Evolutionary conservation across 768 basidiomycete genomes (phyloP), one percentile per base, ranked within the genome.

Genomic region (Lactarius trivialis): DNA sequence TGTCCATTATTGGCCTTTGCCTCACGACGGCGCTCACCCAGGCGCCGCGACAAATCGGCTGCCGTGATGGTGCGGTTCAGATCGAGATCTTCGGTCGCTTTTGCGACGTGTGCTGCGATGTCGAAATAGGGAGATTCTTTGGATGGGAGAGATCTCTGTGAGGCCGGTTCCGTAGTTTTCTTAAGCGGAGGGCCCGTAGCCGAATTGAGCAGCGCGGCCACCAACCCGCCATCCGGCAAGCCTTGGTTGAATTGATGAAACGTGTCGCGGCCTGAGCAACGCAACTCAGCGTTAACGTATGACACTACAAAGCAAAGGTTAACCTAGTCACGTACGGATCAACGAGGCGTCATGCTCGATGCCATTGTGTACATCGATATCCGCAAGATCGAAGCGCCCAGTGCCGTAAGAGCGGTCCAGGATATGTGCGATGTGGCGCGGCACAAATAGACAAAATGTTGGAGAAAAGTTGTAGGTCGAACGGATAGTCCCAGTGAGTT

Each of bases 311-410:
- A 4, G n/a, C 19, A 3, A 21, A 11, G 4, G 9, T 3, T 21
- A 21, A 4, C n/a, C n/a, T n/a, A n/a, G n/a, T 7, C 0, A 43
- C 41, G 41, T 43, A 43, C 86, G 78, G 19, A 78, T 76, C 24
- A 88, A 74, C 0, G 85, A 86, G 0, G 75, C 85, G 67, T 88
- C 85, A 65, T 88, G 85, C 65, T 87, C 87, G 59, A 89, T 89
- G 7, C 85, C 84, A 63, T 89, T 90, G 71, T 91, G 90, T 12
- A 86, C 69, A 68, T 82, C 82, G 41, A 92, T 76, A 36, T 91
- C 88, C 7, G 75, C 74, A 17, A 92, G 75, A 68, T 91, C 82
- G 65, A 89, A 81, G 7, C 75, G 82, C 60, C 84, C 89, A 7
- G 64, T 78, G 58, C 68, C 65, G 65, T 88, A 91, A 26, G 73